Percentiles rank a stretch among this genome's conserved stretches.
These are phyloP conservation scores for Metahyphopichia silvanorum DNA, from an alignment of 805 yeast genomes.

Conservation along the genomic window DNA sequence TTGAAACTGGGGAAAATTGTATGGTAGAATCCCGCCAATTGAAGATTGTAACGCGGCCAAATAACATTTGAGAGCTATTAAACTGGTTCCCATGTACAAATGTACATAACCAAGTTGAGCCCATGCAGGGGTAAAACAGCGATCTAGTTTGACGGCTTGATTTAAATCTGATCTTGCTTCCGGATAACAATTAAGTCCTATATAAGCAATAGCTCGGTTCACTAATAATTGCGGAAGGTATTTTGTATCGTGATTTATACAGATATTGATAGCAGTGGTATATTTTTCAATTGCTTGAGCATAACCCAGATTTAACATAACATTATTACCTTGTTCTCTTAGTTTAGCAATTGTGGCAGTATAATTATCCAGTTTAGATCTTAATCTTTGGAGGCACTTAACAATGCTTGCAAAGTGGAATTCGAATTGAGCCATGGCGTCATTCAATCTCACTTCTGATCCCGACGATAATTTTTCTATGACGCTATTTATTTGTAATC, in stretches of 20 bases:
- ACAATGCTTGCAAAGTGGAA: too few relatives aligned
- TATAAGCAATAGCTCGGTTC: conserved; percentile 40
- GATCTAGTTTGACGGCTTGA: conserved; percentile 25
- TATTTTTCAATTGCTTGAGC: conserved; percentile 39
- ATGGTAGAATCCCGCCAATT: conserved; percentile 30
- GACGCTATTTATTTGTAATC: too few relatives aligned
- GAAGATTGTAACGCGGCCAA: conserved; percentile 25
- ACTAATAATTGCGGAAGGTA: conserved; percentile 30
- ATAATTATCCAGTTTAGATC: too few relatives aligned
- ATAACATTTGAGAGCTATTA: conserved; percentile 31
- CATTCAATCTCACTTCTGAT: too few relatives aligned
- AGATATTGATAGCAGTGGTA: conserved; percentile 31
- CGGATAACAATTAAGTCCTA: conserved; percentile 37
- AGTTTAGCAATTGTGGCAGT: too few relatives aligned
- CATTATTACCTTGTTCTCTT: conserved; percentile 40
- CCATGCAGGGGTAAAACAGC: conserved; percentile 41
- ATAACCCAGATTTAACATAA: conserved; percentile 32
- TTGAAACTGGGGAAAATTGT: conserved; percentile 12
- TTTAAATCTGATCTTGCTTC: conserved; percentile 38
- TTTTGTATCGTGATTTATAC: conserved; percentile 10
- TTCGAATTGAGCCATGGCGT: too few relatives aligned
- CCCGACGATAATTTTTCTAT: too few relatives aligned
- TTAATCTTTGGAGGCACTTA: too few relatives aligned
- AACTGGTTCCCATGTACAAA: conserved; percentile 35
- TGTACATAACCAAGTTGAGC: conserved; percentile 42